A percentile compares a stretch with the other conserved stretches of the same genome.
These are phyloP conservation scores for Pythium chondricola DNA, from an alignment of 352 stramenopile genomes.

Conservation along the genomic window DNA sequence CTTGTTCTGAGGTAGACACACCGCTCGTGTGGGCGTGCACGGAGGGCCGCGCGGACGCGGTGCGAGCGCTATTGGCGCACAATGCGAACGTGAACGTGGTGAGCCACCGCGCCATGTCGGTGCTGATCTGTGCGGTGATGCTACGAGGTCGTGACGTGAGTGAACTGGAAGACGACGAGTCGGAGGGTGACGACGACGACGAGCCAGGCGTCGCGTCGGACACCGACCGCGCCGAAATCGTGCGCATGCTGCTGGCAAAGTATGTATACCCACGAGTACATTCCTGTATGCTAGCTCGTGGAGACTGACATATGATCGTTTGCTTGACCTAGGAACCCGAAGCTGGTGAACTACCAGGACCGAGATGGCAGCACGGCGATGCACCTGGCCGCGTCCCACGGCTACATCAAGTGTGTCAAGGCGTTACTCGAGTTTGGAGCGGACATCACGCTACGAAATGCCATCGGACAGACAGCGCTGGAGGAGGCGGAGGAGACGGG, in stretches of 20 bases:
- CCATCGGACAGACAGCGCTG: conserved; percentile 69
- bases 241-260: conserved; percentile 51
- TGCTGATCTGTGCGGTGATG: conserved; percentile 73
- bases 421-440: conserved; percentile 49
- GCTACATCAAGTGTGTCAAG: conserved; percentile 70
- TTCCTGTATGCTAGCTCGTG: not conserved
- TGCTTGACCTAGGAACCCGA: conserved; percentile 26
- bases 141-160: conserved; percentile 41
- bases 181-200: conserved; percentile 30
- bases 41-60: conserved; percentile 57
- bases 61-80: conserved; percentile 58
- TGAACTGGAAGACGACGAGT: conserved; percentile 55
- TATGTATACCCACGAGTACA: too few species aligned
- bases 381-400: conserved; percentile 69
- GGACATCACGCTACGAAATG: conserved; percentile 74
- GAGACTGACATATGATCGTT: not conserved
- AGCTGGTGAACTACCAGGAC: conserved; percentile 79
- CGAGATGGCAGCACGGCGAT: conserved; percentile 78
- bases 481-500: conserved; percentile 73
- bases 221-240: conserved; percentile 39
- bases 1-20: conserved; percentile 29
- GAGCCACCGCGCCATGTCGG: conserved; percentile 65
- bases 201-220: conserved; percentile 48
- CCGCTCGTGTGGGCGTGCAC: conserved; percentile 80
- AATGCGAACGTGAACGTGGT: conserved; percentile 59